Evolutionary conservation across 768 basidiomycete species (phyloP), one percentile per base, ranked within the genome.

Genomic region (Termitomyces sp.): DNA sequence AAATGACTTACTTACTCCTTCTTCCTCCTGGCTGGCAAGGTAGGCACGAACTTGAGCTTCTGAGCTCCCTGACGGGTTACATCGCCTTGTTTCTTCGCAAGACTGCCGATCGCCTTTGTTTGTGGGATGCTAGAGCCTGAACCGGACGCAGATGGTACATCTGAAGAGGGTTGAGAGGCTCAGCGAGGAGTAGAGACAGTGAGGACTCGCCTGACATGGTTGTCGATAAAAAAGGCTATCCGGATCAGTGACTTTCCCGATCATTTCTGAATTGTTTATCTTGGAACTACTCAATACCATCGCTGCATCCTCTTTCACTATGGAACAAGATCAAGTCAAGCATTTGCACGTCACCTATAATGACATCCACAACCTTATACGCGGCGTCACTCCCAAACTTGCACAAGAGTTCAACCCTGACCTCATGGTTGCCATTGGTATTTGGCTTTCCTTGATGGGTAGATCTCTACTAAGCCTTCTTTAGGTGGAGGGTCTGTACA

Each of bases 331-430:
- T 46, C 58, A 62, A 67, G 76, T 83, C 41, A 70, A 86, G 65
- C 90, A 92, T 67, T 65, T 81, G 69, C 85, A 77, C 56, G 77
- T 87, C 56, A 95, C 92, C 20, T 97, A 97, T 77, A 95, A 96
- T 66, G 88, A 96, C 52, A 86, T 96, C 55, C 94, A 97, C 79
- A 91, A 91, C 63, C 79, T 93, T 60, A 94, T 96, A 65, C 85
- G 85, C 64, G 75, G 72, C 13, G 76, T 79, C 1, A 85, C 88
- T 1, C 76, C 77, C 49, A 76, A 81, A 65, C 93, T 98, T 65
- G 87, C 85, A 33, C 69, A 70, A 4, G 80, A 86, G 46, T 98
- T 95, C 74, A 88, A 88, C 65, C 93, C 93, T n/a, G 85, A 93
- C 69, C 71, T 93, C 59, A 74, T 95, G 66, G 81, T 95, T 57